Evolutionary conservation across 78 protist species (phyloP).

Genomic region (Chrysochromulina parva): DNA sequence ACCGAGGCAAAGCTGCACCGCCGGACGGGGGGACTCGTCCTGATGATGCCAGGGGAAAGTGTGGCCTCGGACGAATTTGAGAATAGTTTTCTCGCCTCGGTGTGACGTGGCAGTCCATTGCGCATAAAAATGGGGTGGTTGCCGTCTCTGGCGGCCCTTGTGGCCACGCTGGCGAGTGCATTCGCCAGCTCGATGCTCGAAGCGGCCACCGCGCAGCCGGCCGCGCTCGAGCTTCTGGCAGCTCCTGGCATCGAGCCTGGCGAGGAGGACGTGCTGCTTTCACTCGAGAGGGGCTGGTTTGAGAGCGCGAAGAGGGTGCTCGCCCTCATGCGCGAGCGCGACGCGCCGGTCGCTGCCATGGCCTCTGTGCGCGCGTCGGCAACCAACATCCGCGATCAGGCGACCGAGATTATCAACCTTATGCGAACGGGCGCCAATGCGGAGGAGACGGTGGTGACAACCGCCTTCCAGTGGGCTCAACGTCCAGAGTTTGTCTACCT

Average conservation of each 20-base stretch:
- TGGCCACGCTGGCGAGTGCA: no score
- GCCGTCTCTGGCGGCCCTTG: no score
- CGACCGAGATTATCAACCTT: background rate
- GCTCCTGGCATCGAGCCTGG: background rate
- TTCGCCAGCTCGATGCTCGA: no score
- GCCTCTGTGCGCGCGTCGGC: background rate
- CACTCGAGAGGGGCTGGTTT: background rate
- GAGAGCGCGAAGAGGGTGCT: background rate
- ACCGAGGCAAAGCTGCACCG: no score
- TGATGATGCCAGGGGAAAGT: no score
- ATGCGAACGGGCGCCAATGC: background rate
- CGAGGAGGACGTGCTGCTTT: background rate
- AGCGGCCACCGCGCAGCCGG: background rate
- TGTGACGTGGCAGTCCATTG: no score
- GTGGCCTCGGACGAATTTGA: no score
- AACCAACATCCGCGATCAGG: background rate
- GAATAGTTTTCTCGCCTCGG: no score
- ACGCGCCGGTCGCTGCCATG: background rate
- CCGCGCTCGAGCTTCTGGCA: background rate
- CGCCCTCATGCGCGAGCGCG: background rate
- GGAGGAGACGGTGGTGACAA: background rate
- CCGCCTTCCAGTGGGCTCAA: background rate
- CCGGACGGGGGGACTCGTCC: no score
- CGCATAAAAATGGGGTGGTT: no score
- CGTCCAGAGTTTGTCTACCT: background rate